Evolutionary conservation across 345 rosid genomes (phyloP), one percentile per base, ranked within the genome.

Genomic region (Populus deltoides): DNA sequence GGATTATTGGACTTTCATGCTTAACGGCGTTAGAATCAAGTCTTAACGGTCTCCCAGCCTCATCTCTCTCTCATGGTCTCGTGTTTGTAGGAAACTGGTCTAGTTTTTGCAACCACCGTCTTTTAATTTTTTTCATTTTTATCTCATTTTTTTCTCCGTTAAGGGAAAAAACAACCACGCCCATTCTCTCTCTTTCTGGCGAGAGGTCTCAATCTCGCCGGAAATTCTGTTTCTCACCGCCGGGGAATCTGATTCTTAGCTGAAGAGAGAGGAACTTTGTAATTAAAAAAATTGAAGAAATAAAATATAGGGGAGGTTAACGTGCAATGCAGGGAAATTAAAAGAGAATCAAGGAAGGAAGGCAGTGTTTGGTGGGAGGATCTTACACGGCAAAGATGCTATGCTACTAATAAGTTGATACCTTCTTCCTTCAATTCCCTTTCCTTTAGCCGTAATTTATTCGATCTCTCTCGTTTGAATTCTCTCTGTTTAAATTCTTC

Each of bases 251-350:
- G 55, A 66, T 31, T 45, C 62, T 15, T 67, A 61, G 70, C 62
- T 72, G 75, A 69, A 31, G 39, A 36, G 57, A 75, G 53, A 78
- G 85, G 74, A 41, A 6, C 79, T 53, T 77, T 79, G 41, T 8
- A 55, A 31, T 6, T 35, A 41, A 76, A 55, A 6, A 39, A 69
- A 51, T 43, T 36, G 61, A 73, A 27, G 45, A 74, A 53, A 24
- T 45, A 80, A 75, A 41, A 55, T 27, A 38, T 29, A 47, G 70
- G 78, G 69, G 84, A 51, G 81, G 88, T 81, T 90, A 77, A 88
- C 93, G 87, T 90, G 89, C 82, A 88, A 86, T 88, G 87, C 84
- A 82, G 91, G 89, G 78, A 83, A 88, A 74, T 67, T 67, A 67
- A 74, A 75, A 77, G 75, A 72, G 84, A 78, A 86, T 78, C 75